These are phyloP conservation scores for Coemansia sp. DNA, from an alignment of 192 early-diverging fungal genomes.

Conservation along the genomic window DNA sequence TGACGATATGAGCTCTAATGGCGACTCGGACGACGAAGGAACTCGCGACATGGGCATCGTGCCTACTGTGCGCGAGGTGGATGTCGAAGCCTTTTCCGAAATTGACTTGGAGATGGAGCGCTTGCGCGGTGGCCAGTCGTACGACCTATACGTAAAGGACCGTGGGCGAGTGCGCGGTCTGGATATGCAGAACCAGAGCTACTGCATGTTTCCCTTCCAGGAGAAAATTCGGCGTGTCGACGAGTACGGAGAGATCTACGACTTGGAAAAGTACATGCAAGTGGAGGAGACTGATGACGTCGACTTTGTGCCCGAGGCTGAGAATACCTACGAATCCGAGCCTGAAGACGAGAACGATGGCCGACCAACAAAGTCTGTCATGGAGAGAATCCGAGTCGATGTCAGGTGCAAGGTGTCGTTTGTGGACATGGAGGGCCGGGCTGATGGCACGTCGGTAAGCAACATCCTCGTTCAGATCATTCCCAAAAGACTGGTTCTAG, in stretches of 20 bases:
- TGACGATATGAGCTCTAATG: constrained; percentile 58
- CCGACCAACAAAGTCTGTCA: constrained; percentile 78
- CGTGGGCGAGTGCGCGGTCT: constrained; percentile 66
- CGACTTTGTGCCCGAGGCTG: constrained; percentile 19
- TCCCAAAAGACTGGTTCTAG: constrained; percentile 59
- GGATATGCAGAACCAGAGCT: constrained; percentile 77
- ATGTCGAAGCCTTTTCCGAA: constrained; percentile 35
- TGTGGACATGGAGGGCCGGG: constrained; percentile 90
- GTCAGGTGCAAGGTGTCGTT: constrained; percentile 76
- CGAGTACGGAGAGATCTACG: constrained; percentile 88
- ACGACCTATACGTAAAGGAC: constrained; percentile 85
- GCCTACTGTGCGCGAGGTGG: constrained; percentile 57
- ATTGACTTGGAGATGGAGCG: constrained; percentile 54
- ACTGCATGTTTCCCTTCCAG: constrained; percentile 83
- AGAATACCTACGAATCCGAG: constrained; percentile 35
- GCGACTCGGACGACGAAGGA: constrained; percentile 35
- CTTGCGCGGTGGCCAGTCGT: constrained; percentile 56
- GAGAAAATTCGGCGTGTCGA: constrained; percentile 84
- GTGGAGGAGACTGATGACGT: constrained; percentile 38
- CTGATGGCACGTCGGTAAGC: constrained; percentile 81
- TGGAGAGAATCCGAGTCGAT: constrained; percentile 55
- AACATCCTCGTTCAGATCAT: constrained; percentile 68
- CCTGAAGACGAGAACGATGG: constrained; percentile 29
- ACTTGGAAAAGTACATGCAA: constrained; percentile 59
- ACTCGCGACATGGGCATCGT: constrained; percentile 34